These are phyloP conservation scores for Piper betle DNA, from an alignment of 164 flowering plant species.

Conservation along the genomic window DNA sequence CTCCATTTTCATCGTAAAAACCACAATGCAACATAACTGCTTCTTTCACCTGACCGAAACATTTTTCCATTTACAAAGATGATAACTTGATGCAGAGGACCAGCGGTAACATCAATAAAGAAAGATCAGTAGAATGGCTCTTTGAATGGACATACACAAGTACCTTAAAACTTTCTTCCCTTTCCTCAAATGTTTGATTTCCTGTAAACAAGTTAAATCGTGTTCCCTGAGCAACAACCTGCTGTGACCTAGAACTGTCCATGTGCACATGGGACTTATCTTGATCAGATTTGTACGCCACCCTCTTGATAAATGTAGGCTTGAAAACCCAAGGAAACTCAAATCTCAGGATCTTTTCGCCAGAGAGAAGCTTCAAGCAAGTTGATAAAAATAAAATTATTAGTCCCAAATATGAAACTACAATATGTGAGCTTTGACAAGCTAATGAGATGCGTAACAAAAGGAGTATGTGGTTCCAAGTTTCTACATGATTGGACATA, in stretches of 20 bases:
- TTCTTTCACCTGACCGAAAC: constrained; percentile 48
- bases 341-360: constrained; percentile 56
- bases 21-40: constrained; percentile 73
- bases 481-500: neutral
- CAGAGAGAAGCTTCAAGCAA: constrained; percentile 76
- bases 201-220: constrained; percentile 86
- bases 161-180: constrained; percentile 76
- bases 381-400: constrained; percentile 27
- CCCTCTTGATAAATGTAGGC: constrained; percentile 24
- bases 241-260: constrained; percentile 15
- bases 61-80: constrained; percentile 12
- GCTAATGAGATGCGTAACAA: neutral
- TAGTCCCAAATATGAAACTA: neutral
- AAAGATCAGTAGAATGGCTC: neutral
- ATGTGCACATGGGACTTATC: constrained; percentile 13
- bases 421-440: too few species aligned
- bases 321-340: constrained; percentile 37
- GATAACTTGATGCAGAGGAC: neutral
- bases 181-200: constrained; percentile 53
- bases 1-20: constrained; percentile 79
- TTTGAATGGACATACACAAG: constrained; percentile 9
- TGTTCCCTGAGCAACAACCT: constrained; percentile 14
- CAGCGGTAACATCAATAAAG: neutral
- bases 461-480: neutral
- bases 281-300: constrained; percentile 43